Conservation (phyloP, 805 yeast genomes). For the Alloascoidea hylecoeti region DNA sequence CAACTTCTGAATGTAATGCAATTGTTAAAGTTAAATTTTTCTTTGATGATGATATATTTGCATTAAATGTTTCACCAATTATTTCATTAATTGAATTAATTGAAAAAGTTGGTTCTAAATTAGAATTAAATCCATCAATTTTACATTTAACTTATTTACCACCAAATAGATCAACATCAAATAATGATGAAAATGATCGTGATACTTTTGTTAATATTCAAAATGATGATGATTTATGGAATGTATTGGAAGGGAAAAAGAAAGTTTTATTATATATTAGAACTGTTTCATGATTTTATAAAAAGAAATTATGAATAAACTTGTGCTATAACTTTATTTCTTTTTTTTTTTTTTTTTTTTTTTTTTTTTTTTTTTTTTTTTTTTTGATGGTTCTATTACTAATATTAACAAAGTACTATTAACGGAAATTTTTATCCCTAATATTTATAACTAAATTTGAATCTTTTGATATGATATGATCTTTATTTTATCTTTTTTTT, state of each 20-base stretch:
- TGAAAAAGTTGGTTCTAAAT: neutral
- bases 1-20: neutral
- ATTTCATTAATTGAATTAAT: neutral
- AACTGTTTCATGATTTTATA: too few species aligned
- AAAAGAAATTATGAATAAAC: too few species aligned
- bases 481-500: too few species aligned
- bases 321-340: too few species aligned
- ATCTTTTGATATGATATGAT: too few species aligned
- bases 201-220: neutral
- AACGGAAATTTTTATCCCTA: too few species aligned
- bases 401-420: too few species aligned
- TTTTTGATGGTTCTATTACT: too few species aligned
- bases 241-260: neutral
- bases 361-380: too few species aligned
- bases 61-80: slow-evolving; percentile 4
- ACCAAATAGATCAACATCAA: too few species aligned
- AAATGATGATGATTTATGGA: neutral
- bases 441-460: too few species aligned
- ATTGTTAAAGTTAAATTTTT: slow-evolving; percentile 1
- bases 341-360: too few species aligned
- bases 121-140: neutral
- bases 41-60: slow-evolving; percentile 4
- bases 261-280: neutral
- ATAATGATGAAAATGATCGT: neutral
- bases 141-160: neutral